Evolutionary conservation across 768 basidiomycete genomes (phyloP).

Genomic region (Daedalea quercina): DNA sequence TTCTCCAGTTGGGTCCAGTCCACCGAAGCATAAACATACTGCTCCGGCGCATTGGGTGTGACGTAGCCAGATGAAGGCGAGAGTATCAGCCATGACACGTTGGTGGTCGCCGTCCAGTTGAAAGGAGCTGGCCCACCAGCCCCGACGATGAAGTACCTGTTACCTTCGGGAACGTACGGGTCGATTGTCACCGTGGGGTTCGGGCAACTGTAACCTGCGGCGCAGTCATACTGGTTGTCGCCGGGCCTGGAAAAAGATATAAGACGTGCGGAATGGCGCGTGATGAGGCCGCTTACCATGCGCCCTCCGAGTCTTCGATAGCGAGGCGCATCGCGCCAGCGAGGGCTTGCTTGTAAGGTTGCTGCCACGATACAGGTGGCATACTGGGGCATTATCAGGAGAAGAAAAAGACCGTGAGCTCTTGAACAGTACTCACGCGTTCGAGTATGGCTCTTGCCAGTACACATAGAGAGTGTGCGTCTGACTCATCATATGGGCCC

Average conservation of each 20-base stretch:
- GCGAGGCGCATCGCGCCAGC: conserved; percentile 60
- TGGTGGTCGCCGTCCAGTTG: conserved; percentile 43
- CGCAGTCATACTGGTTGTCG: conserved; percentile 57
- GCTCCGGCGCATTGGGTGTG: conserved; percentile 39
- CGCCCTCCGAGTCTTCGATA: conserved; percentile 52
- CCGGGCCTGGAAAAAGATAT: conserved; percentile 47
- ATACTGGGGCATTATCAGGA: conserved; percentile 29
- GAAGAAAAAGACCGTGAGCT: not conserved
- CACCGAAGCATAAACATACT: conserved; percentile 47
- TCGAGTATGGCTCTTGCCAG: conserved; percentile 67
- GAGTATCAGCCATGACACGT: conserved; percentile 48
- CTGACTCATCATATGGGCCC: conserved; percentile 58
- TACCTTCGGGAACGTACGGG: conserved; percentile 45
- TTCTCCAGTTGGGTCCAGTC: conserved; percentile 45
- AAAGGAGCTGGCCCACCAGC: conserved; percentile 54
- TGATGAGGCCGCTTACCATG: conserved; percentile 50
- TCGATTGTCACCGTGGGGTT: conserved; percentile 47
- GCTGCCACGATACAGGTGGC: conserved; percentile 45
- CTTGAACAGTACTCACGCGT: conserved; percentile 34
- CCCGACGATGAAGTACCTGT: conserved; percentile 55
- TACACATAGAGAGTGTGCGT: conserved; percentile 63
- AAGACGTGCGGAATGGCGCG: conserved; percentile 32
- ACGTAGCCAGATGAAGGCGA: conserved; percentile 43
- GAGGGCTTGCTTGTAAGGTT: conserved; percentile 47
- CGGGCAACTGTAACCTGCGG: conserved; percentile 38